A percentile compares a stretch with the other conserved stretches of the same genome.
Conservation (phyloP, 768 basidiomycete species). For the Boletus bicolor region DNA sequence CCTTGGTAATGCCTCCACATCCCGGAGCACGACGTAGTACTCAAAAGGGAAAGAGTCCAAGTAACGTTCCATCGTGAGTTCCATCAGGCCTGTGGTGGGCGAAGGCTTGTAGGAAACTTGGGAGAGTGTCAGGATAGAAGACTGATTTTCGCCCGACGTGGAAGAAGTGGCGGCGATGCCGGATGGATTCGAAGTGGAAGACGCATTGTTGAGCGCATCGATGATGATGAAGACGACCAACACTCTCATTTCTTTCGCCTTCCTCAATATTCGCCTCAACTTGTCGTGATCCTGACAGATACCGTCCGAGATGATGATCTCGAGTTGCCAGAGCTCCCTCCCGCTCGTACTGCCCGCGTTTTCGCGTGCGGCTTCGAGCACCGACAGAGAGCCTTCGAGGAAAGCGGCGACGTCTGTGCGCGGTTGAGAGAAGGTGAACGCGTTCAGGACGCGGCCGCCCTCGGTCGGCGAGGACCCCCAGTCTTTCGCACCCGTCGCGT, state of each 20-base stretch:
- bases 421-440: constrained; percentile 87
- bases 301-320: constrained; percentile 99
- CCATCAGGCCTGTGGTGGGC: constrained; percentile 59
- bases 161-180: constrained; percentile 11
- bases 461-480: constrained; percentile 28
- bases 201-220: constrained; percentile 72
- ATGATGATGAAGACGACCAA: constrained; percentile 97
- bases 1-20: constrained; percentile 88
- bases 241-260: constrained; percentile 84
- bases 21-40: constrained; percentile 90
- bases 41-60: constrained; percentile 97
- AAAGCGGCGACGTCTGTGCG: constrained; percentile 84
- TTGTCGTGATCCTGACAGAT: constrained; percentile 94
- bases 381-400: constrained; percentile 70
- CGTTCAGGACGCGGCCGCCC: constrained; percentile 55
- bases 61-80: constrained; percentile 85
- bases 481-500: constrained; percentile 68
- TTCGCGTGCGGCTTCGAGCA: constrained; percentile 77
- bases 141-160: constrained; percentile 36
- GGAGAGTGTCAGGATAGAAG: constrained; percentile 91
- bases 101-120: constrained; percentile 76
- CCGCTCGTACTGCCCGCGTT: constrained; percentile 54
- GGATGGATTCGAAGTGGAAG: constrained; percentile 17
- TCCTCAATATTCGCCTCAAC: constrained; percentile 73
- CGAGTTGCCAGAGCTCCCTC: constrained; percentile 91